Evolutionary conservation across 768 basidiomycete species (phyloP).

Genomic region (Lentinula aciculospora): DNA sequence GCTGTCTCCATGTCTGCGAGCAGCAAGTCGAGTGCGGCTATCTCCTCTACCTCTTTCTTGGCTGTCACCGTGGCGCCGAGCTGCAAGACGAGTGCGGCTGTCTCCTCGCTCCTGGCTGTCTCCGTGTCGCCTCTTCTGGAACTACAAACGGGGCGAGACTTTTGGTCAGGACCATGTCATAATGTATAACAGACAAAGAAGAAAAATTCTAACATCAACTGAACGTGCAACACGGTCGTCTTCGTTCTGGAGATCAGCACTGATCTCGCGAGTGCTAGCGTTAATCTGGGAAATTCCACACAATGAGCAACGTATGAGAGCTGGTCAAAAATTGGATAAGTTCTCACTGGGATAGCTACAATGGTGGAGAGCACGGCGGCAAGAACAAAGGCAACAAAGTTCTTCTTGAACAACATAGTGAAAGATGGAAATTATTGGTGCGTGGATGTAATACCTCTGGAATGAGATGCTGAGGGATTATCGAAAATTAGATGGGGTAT

Average conservation of each 20-base stretch:
- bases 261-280: not conserved
- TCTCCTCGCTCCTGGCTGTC: slow-evolving; percentile 3
- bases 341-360: slow-evolving; percentile 23
- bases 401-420: slow-evolving; percentile 29
- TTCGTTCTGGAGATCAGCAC: not conserved
- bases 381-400: slow-evolving; percentile 25
- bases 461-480: not conserved
- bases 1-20: slow-evolving; percentile 2
- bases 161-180: not conserved
- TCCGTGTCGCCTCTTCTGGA: slow-evolving; percentile 4
- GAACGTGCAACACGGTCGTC: slow-evolving; percentile 1
- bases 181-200: not conserved
- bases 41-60: not conserved
- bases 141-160: not conserved
- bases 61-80: not conserved
- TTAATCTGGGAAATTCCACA: not conserved
- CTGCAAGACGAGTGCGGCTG: too few species aligned
- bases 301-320: not conserved
- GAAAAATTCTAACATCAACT: not conserved
- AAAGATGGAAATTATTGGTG: not conserved
- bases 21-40: not conserved
- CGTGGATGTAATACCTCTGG: not conserved
- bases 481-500: not conserved
- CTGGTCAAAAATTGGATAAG: slow-evolving; percentile 4
- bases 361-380: slow-evolving; percentile 25